Percentiles rank a stretch among this genome's conserved stretches.
These are phyloP conservation scores for Bacterosira constricta DNA, from an alignment of 108 stramenopile genomes.

Conservation along the genomic window DNA sequence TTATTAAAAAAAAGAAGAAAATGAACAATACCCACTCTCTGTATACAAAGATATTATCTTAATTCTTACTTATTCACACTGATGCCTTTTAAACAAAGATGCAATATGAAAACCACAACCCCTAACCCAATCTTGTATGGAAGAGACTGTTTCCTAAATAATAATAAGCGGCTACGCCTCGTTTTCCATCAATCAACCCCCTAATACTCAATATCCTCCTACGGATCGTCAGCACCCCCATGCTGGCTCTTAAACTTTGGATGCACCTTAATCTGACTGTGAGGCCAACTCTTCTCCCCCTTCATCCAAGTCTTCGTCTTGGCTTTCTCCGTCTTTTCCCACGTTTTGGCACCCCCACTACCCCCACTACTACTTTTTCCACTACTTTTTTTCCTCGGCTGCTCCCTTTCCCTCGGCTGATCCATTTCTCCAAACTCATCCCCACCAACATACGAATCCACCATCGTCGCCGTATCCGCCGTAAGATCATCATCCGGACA, in stretches of 20 bases:
- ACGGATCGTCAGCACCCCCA: too few relatives aligned
- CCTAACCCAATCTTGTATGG: too few relatives aligned
- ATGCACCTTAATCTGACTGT: constrained; percentile 43
- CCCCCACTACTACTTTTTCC: background rate
- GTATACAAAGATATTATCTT: too few relatives aligned
- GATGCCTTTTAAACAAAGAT: too few relatives aligned
- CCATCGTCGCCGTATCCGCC: constrained; percentile 5
- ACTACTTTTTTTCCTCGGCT: background rate
- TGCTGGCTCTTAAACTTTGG: constrained; percentile 32
- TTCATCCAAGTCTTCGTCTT: constrained; percentile 41
- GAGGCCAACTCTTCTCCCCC: constrained; percentile 49
- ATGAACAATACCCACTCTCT: too few relatives aligned
- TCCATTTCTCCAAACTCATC: background rate
- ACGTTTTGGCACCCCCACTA: background rate
- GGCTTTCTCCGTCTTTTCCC: constrained; percentile 24
- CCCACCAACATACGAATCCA: constrained; percentile 2
- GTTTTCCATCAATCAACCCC: too few relatives aligned
- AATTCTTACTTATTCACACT: too few relatives aligned
- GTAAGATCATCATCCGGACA: constrained; percentile 15
- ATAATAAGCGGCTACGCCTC: too few relatives aligned
- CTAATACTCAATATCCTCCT: too few relatives aligned
- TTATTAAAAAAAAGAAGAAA: too few relatives aligned
- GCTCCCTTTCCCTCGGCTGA: background rate
- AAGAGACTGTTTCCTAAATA: too few relatives aligned
- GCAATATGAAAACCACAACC: too few relatives aligned